phyloP scores from a whole-genome alignment of 805 yeast genomes.

The Pichia pseudocactophila region DNA sequence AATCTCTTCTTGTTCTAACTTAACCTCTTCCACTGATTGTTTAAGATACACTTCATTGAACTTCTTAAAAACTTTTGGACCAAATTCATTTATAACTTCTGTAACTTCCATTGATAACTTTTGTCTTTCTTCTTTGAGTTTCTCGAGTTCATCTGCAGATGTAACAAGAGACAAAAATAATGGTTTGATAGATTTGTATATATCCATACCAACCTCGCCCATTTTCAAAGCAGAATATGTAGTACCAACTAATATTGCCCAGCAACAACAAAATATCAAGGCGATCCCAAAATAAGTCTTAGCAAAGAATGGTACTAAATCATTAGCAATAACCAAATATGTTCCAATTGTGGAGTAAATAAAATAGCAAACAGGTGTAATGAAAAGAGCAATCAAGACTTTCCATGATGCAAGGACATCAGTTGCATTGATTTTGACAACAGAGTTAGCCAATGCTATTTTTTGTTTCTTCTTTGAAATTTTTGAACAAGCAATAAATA shows the following conservation, averaged over 20 bases:
- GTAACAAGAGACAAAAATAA: constrained; percentile 48
- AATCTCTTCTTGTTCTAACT: constrained; percentile 19
- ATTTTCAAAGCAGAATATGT: constrained; percentile 82
- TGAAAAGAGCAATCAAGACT: constrained; percentile 73
- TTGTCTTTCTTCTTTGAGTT: constrained; percentile 53
- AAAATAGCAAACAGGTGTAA: constrained; percentile 78
- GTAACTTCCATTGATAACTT: constrained; percentile 67
- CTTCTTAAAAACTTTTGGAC: constrained; percentile 82
- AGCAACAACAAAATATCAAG: constrained; percentile 40
- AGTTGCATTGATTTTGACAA: constrained; percentile 81
- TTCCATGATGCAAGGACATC: constrained; percentile 98
- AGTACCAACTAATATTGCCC: constrained; percentile 57
- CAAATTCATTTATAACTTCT: constrained; percentile 68
- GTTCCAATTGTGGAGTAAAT: constrained; percentile 61
- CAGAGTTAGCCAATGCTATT: constrained; percentile 73
- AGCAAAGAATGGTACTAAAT: constrained; percentile 11
- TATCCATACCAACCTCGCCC: constrained; percentile 92
- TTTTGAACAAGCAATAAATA: constrained; percentile 63
- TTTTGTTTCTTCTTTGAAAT: constrained; percentile 66
- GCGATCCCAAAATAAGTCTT: constrained; percentile 4
- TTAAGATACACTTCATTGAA: constrained; percentile 29
- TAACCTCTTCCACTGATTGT: constrained; percentile 14
- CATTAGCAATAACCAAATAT: constrained; percentile 15
- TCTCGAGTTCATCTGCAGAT: constrained; percentile 42
- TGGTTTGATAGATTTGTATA: constrained; percentile 76